Percentiles rank a stretch among this genome's conserved stretches.
These are phyloP conservation scores for Penicillium olsonii DNA, from an alignment of 2,329 filamentous ascomycete species.

Conservation along the genomic window DNA sequence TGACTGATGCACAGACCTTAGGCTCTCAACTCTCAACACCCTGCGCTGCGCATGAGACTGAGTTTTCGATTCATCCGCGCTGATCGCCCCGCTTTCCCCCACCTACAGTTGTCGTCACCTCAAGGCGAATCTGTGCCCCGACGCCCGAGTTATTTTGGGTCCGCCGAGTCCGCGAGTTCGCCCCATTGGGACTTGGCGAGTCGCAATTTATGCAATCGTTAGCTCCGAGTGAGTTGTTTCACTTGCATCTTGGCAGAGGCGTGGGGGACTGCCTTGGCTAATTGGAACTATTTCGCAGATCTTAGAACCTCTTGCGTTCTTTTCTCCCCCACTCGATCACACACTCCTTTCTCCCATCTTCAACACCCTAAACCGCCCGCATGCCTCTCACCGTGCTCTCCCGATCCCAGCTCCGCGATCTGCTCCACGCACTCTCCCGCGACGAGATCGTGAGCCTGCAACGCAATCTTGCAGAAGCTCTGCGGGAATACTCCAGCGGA, in stretches of 20 bases:
- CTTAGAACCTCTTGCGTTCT: neutral
- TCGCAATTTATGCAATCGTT: neutral
- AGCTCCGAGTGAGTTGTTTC: neutral
- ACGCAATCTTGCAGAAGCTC: slow-evolving; percentile 58
- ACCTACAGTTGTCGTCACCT: slow-evolving; percentile 9
- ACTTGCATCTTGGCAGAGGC: slow-evolving; percentile 9
- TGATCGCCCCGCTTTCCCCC: slow-evolving; percentile 9
- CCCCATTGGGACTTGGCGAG: neutral
- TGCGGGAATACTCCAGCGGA: slow-evolving; percentile 66
- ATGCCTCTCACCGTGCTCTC: slow-evolving; percentile 65
- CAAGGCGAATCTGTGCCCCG: neutral
- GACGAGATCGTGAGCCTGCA: slow-evolving; percentile 62
- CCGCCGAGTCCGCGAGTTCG: neutral
- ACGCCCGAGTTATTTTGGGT: slow-evolving; percentile 5
- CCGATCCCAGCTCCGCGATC: slow-evolving; percentile 55
- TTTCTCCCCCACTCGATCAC: slow-evolving; percentile 1
- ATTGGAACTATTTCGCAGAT: slow-evolving; percentile 6
- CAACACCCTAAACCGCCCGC: slow-evolving; percentile 1
- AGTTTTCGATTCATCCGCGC: neutral
- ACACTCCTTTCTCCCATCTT: neutral
- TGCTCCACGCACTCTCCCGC: slow-evolving; percentile 58
- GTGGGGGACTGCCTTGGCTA: slow-evolving; percentile 5
- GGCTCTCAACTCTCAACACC: too few species aligned
- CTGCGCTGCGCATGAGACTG: neutral
- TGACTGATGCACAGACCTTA: neutral